Base-by-base conservation (phyloP, 805 yeast species). In the Sungouiella blattae region DNA sequence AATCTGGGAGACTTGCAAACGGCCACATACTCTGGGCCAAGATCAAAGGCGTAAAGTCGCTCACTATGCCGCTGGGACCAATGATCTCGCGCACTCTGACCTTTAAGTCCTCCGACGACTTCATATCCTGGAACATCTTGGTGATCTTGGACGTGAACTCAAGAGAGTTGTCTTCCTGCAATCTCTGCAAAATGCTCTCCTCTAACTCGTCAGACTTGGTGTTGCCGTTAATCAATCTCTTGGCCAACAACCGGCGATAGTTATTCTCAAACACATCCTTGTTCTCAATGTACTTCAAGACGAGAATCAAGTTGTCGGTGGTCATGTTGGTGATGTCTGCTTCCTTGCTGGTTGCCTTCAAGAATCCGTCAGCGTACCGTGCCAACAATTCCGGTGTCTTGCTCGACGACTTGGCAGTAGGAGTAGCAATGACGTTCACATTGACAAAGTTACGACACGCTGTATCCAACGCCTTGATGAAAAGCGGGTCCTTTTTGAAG, bases 101-200 rank as follows among this genome's bases (percentile, higher is more conserved):
- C 49, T 80, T 84, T 54, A 93, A 69, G 37, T 87, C 91, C 42
- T 77, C 78, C 0, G 96, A 86, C 3, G 91, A 76, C 49, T 83
- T 77, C 70, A 93, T 87, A 62, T 93, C 98, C 57, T 83, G 85
- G 59, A 93, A 89, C 99, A 93, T 93, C 50, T 88, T 86, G 15
- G 95, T 85, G 60, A 93, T 85, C 59, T 89, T 91, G 36, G 87
- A 82, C 1, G 98, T 89, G 59, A 91, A 93, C 55, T 93, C 98
- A 56, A 82, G 71, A 13, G 95, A 87, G 60, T 93, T 91, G 41
- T 84, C 95, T 39, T 84, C 83, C 57, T 88, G 94, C 46, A 93
- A 73, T 51, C 85, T 78, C 51, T 87, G 87, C 42, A 93, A 87
- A 44, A 93, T 80, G 39, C 76, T 64, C 47, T 87, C 91, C 64